Base-by-base conservation (phyloP, 768 basidiomycete genomes). In the Psilocybe azurescens region DNA sequence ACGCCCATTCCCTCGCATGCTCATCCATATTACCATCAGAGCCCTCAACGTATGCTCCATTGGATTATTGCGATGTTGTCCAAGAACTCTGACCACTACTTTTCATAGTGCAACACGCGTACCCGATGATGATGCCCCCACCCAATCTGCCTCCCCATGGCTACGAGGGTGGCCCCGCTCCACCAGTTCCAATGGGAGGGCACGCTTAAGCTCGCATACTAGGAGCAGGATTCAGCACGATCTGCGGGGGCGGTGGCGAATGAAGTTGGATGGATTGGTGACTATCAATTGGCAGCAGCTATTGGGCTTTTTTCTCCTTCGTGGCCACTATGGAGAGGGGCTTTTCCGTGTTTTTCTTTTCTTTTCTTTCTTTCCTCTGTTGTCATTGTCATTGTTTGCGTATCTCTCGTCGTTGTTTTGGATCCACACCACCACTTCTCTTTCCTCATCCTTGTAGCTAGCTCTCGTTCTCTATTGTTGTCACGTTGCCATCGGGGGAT, bases 121-220 rank as follows among this genome's bases (percentile, higher is more conserved):
- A 94, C 73, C 89, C 85, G n/a, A 91, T 93, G 90, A 94, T 94
- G 91, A 93, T 93, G 89, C 90, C 88, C 6, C 87, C 89, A 53
- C 72, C 71, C 9, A 69, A 68, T 55, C 84, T 81, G 60, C 85
- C 84, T 44, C 89, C 88, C 64, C 92, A 93, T 71, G 84, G 83
- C 36, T 94, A 93, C 74, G 91, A 94, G 50, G 86, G 82, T 62
- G 85, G 83, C 16, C 86, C 87, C 60, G 84, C 88, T 36, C 86
- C 84, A 56, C 89, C 84, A 28, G 89, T 89, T 56, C 87, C 80
- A 53, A 91, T 93, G 92, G 89, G 90, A 61, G 90, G 89, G 52
- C 91, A 91, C 68, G 86, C 86, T 81, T 73, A 67, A 54, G 60
- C 47, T 51, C 46, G 9, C 32, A 59, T 33, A 20, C 39, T 41